A percentile compares a stretch with the other conserved stretches of the same genome.
Conservation (phyloP, 1,139 yeast species). For the Hemisphaericaspora subhashii region DNA sequence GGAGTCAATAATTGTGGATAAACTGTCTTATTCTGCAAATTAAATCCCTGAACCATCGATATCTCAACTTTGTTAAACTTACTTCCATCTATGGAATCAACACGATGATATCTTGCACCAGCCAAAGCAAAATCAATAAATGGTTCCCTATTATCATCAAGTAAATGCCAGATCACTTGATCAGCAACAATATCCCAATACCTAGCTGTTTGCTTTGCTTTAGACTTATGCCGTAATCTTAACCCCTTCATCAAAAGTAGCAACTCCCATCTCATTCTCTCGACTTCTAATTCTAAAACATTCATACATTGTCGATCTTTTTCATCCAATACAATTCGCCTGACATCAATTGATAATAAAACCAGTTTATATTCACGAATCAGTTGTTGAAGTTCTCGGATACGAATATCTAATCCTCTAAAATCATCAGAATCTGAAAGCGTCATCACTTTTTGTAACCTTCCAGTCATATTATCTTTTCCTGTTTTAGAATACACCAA, state of each 20-base stretch:
- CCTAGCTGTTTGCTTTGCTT: slow-evolving; percentile 26
- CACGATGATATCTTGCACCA: slow-evolving; percentile 57
- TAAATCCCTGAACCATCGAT: slow-evolving; percentile 69
- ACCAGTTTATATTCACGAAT: slow-evolving; percentile 47
- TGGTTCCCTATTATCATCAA: slow-evolving; percentile 60
- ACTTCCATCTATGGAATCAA: slow-evolving; percentile 54
- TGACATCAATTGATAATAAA: slow-evolving; percentile 43
- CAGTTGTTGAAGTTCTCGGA: slow-evolving; percentile 56
- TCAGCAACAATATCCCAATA: slow-evolving; percentile 50
- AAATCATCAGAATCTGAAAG: slow-evolving; percentile 70
- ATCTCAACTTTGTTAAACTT: slow-evolving; percentile 64
- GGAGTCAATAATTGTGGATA: slow-evolving; percentile 78
- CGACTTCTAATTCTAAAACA: slow-evolving; percentile 56
- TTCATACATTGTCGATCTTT: slow-evolving; percentile 31
- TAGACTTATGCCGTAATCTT: slow-evolving; percentile 35
- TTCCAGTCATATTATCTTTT: slow-evolving; percentile 54
- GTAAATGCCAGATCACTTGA: slow-evolving; percentile 70
- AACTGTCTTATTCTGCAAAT: slow-evolving; percentile 56
- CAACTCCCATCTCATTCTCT: slow-evolving; percentile 57
- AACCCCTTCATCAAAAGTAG: slow-evolving; percentile 68
- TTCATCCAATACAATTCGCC: slow-evolving; percentile 23
- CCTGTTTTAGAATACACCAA: slow-evolving; percentile 67
- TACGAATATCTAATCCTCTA: slow-evolving; percentile 51
- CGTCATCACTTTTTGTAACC: slow-evolving; percentile 64
- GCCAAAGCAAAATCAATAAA: slow-evolving; percentile 74